Percentiles rank a stretch among this genome's conserved stretches.
Evolutionary conservation across 805 yeast genomes (phyloP).

Genomic region (Kuraishia capsulata): DNA sequence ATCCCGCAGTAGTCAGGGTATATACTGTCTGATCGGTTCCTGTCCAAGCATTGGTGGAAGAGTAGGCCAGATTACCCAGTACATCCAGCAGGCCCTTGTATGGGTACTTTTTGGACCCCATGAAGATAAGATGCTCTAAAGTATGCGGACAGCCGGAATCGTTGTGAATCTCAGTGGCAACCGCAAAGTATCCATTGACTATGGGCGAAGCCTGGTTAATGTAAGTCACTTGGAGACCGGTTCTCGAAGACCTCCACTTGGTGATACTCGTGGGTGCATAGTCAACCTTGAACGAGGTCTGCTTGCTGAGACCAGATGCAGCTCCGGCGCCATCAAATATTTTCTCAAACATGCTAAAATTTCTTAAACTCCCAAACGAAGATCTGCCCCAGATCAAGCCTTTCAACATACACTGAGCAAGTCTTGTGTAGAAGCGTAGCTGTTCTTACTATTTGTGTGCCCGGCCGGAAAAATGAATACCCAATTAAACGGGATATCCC

Average conservation of each 20-base stretch:
- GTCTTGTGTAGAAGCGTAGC: too few relatives aligned
- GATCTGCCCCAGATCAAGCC: too few relatives aligned
- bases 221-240: slow-evolving; percentile 76
- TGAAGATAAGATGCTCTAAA: slow-evolving; percentile 84
- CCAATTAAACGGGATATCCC: too few relatives aligned
- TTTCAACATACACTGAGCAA: too few relatives aligned
- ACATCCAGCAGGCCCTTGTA: slow-evolving; percentile 87
- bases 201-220: slow-evolving; percentile 78
- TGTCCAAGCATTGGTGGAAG: slow-evolving; percentile 95
- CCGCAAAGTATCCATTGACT: slow-evolving; percentile 90
- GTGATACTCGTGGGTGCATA: slow-evolving; percentile 64
- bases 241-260: slow-evolving; percentile 70
- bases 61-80: slow-evolving; percentile 74
- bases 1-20: slow-evolving; percentile 86
- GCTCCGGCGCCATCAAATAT: slow-evolving; percentile 11
- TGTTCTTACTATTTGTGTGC: too few relatives aligned
- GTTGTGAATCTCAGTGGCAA: slow-evolving; percentile 83
- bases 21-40: slow-evolving; percentile 93
- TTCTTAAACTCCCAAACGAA: too few relatives aligned
- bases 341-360: slow-evolving; percentile 2
- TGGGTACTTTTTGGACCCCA: slow-evolving; percentile 88
- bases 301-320: slow-evolving; percentile 24
- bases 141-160: slow-evolving; percentile 96
- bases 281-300: slow-evolving; percentile 52
- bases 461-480: too few relatives aligned